Evolutionary conservation across 2,329 filamentous ascomycete genomes (phyloP), one percentile per base, ranked within the genome.

Genomic region (Colletotrichum coccodes): DNA sequence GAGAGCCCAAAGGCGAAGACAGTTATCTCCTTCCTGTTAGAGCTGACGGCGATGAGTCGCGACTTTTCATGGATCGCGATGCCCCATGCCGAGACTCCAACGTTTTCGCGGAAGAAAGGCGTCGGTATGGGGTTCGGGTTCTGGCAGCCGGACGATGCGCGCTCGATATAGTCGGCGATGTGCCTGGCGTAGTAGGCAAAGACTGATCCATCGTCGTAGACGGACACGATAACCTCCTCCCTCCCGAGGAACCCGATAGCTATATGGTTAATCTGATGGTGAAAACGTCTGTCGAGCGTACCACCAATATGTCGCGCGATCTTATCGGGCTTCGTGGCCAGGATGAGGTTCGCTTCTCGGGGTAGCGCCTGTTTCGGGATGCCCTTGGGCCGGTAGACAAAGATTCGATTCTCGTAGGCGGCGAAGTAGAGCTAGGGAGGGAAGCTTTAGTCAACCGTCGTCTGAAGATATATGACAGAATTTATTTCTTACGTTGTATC

Each of bases 61-160:
- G 93, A 94, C 71, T 90, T 83, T 70, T 89, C 86, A 77, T 98
- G 95, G 12, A 97, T 86, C 8, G 94, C 92, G 54, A 97, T 80
- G 0, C 95, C 96, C 96, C 96, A 99, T 3, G 95, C 95, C 68
- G 93, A 95, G 28, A 81, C 82, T 1, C 89, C 88, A 3, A 97
- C 94, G 76, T 92, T 94, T 42, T 92, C 88, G 67, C 90, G 88
- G 65, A 97, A 93, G 75, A 97, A 93, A 0, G 83, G 82, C 62
- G 72, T 74, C 68, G 82, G 72, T 5, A 49, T 49, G 76, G 76
- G 64, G 75, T 73, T 46, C 32, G 71, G 71, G 50, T 28, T 66
- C 49, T 23, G 64, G 46, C 44, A 36, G 23, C 53, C 42, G 26
- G 59, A 47, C 30, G 44, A 42, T 26, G 56, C 56, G 42, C 59